Conservation (phyloP, 2,329 filamentous ascomycete genomes). For the Albophoma yamanashiensis region DNA sequence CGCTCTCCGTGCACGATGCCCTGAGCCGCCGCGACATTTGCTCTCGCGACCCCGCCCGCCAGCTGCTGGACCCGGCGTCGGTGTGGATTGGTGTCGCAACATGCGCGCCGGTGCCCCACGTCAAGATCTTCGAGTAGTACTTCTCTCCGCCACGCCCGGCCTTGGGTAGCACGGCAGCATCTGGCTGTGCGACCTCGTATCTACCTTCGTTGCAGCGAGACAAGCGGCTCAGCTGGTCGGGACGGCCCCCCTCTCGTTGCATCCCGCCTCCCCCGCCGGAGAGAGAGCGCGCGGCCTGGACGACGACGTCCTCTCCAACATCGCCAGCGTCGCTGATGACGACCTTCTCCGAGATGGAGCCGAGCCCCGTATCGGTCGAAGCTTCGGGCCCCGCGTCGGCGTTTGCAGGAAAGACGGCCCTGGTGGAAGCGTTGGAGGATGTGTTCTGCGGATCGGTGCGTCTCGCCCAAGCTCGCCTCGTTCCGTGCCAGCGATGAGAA, state of each 20-base stretch:
- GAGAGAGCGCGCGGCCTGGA: neutral
- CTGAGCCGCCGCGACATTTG: neutral
- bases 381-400: conserved; percentile 14
- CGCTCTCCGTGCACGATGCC: neutral
- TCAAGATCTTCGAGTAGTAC: conserved; percentile 1
- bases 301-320: neutral
- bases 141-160: neutral
- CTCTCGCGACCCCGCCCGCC: neutral
- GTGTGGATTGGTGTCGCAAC: neutral
- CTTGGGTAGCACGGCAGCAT: neutral
- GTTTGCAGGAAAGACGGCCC: conserved; percentile 26
- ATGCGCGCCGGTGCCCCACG: conserved; percentile 6
- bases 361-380: conserved; percentile 17
- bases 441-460: conserved; percentile 78
- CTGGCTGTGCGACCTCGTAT: neutral
- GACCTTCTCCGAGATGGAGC: conserved; percentile 15
- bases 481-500: neutral
- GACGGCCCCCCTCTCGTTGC: neutral
- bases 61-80: neutral
- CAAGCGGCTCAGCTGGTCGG: neutral
- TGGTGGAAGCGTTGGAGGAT: conserved; percentile 68
- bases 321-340: neutral
- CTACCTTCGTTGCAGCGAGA: neutral
- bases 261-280: neutral
- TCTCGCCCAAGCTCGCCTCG: conserved; percentile 3